These are phyloP conservation scores for Pythium oligandrum DNA, from an alignment of 352 stramenopile genomes.

Conservation along the genomic window DNA sequence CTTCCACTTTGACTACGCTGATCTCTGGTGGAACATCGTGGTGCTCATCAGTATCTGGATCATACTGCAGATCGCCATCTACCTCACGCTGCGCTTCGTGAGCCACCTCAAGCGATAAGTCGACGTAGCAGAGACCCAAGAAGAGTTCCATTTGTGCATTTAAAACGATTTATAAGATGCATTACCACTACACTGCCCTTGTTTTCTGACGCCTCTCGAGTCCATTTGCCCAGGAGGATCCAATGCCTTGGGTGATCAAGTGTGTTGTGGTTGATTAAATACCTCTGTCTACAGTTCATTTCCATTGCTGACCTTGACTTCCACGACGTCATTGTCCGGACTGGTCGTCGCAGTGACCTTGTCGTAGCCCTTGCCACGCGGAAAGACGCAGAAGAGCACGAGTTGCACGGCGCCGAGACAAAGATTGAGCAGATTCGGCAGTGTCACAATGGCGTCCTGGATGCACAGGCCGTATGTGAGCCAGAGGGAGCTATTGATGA, in stretches of 20 bases:
- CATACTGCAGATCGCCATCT: slow-evolving; percentile 29
- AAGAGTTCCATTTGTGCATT: too few relatives aligned
- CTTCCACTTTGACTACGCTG: slow-evolving; percentile 23
- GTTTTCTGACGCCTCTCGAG: too few relatives aligned
- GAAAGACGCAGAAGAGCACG: slow-evolving; percentile 32
- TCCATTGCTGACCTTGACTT: slow-evolving; percentile 1
- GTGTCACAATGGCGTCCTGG: slow-evolving; percentile 47
- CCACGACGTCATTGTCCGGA: too few relatives aligned
- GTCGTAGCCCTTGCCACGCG: slow-evolving; percentile 7
- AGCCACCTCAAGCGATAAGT: slow-evolving; percentile 42
- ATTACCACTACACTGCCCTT: too few relatives aligned
- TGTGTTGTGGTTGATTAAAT: too few relatives aligned
- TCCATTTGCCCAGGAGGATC: too few relatives aligned
- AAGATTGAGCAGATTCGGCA: slow-evolving; percentile 59
- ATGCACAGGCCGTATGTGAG: slow-evolving; percentile 46
- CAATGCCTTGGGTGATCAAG: neutral
- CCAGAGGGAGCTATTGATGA: slow-evolving; percentile 39
- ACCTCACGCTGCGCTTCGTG: slow-evolving; percentile 43
- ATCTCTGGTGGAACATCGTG: slow-evolving; percentile 21
- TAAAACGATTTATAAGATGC: too few relatives aligned
- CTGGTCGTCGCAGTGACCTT: neutral
- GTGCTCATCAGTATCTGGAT: slow-evolving; percentile 25
- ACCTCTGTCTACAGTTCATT: too few relatives aligned
- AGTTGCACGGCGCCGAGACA: slow-evolving; percentile 51
- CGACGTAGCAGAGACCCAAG: too few relatives aligned